Evolutionary conservation across 139 green algal genomes (phyloP).

Genomic region (Closterium sp.): DNA sequence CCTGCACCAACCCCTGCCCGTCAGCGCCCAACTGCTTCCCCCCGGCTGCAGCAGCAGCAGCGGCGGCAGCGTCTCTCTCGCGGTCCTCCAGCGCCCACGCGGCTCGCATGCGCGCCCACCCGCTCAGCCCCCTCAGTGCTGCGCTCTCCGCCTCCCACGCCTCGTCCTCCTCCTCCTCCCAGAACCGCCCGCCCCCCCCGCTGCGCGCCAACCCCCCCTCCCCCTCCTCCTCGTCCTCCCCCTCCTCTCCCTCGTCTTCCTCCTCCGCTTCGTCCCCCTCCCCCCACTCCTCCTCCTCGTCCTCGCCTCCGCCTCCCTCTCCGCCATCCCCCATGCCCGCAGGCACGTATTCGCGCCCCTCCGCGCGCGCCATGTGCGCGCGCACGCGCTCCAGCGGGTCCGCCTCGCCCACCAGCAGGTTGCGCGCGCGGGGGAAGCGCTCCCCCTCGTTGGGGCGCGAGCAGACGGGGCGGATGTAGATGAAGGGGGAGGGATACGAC

Average conservation of each 20-base stretch:
- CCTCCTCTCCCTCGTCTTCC: background rate
- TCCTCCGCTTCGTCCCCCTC: background rate
- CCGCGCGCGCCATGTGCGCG: background rate
- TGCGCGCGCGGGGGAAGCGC: background rate
- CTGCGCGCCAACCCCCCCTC: background rate
- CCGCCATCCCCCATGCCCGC: background rate
- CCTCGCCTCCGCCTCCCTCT: background rate
- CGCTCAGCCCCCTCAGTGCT: background rate
- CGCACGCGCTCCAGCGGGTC: background rate
- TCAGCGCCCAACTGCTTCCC: background rate
- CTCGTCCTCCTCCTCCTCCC: constrained; percentile 3
- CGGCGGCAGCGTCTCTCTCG: background rate
- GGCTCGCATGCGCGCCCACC: background rate
- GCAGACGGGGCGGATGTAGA: background rate
- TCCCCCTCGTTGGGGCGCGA: background rate
- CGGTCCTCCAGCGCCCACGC: background rate
- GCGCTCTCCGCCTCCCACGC: constrained; percentile 3
- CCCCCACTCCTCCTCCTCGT: background rate
- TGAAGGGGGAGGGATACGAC: background rate
- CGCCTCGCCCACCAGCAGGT: background rate
- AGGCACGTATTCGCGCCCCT: background rate
- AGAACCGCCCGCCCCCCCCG: background rate
- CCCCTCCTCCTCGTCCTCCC: background rate
- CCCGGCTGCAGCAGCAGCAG: no score
- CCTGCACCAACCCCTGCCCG: background rate